These are phyloP conservation scores for Colletotrichum sp. DNA, from an alignment of 2,329 filamentous ascomycete species.

Conservation along the genomic window DNA sequence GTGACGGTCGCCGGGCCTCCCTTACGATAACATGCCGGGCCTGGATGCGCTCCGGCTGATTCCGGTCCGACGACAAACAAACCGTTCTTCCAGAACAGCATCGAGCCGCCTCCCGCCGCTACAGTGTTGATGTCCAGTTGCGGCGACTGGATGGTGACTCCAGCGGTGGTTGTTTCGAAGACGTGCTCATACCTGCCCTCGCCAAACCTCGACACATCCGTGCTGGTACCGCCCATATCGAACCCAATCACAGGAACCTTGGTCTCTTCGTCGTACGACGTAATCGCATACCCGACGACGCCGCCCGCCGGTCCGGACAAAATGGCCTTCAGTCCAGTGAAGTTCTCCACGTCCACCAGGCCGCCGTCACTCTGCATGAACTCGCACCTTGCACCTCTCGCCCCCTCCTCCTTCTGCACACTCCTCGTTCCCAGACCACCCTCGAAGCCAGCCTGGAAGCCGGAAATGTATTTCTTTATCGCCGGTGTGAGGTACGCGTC, in stretches of 20 bases:
- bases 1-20: slow-evolving; percentile 91
- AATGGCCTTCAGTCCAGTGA: slow-evolving; percentile 85
- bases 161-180: slow-evolving; percentile 91
- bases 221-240: slow-evolving; percentile 94
- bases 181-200: slow-evolving; percentile 90
- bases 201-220: slow-evolving; percentile 88
- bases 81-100: slow-evolving; percentile 87
- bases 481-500: slow-evolving; percentile 83
- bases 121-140: slow-evolving; percentile 96
- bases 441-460: slow-evolving; percentile 81
- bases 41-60: slow-evolving; percentile 86
- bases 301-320: slow-evolving; percentile 91
- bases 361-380: slow-evolving; percentile 93
- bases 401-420: slow-evolving; percentile 69
- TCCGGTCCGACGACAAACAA: slow-evolving; percentile 91
- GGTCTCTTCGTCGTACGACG: slow-evolving; percentile 84
- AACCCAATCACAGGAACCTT: slow-evolving; percentile 91
- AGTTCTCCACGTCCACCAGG: slow-evolving; percentile 75
- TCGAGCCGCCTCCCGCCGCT: slow-evolving; percentile 85
- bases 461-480: slow-evolving; percentile 75
- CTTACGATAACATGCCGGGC: slow-evolving; percentile 90
- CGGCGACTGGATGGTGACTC: slow-evolving; percentile 91
- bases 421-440: slow-evolving; percentile 80
- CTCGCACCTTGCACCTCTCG: slow-evolving; percentile 81
- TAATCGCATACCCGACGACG: slow-evolving; percentile 90